phyloP scores from a whole-genome alignment of 768 basidiomycete species.

The Mrakia gelida region DNA sequence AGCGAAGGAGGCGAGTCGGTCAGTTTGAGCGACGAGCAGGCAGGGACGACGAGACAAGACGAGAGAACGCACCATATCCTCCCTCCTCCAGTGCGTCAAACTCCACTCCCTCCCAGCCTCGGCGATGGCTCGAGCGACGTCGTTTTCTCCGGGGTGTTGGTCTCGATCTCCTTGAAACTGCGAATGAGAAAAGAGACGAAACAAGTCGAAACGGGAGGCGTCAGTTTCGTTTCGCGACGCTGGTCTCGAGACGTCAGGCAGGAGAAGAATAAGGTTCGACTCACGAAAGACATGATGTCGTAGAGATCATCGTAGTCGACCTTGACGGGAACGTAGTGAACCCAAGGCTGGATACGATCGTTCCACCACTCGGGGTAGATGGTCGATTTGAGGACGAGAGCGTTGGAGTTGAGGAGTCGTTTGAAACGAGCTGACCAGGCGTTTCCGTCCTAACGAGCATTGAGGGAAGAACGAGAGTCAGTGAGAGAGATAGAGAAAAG shows the following conservation, averaged over 20 bases:
- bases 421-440: constrained; percentile 44
- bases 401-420: constrained; percentile 38
- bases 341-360: constrained; percentile 61
- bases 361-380: constrained; percentile 50
- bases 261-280: neutral
- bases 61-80: constrained; percentile 49
- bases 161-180: constrained; percentile 38
- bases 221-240: neutral
- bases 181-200: neutral
- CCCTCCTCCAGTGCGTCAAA: constrained; percentile 55
- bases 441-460: constrained; percentile 30
- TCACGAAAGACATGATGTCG: constrained; percentile 60
- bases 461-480: too few species aligned
- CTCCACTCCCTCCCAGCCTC: constrained; percentile 58
- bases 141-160: constrained; percentile 55
- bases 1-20: neutral
- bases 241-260: neutral
- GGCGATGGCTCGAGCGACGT: constrained; percentile 57
- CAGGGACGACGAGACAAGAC: neutral
- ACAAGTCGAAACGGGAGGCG: neutral
- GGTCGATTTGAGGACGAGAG: constrained; percentile 41
- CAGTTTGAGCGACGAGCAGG: neutral
- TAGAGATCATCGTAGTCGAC: constrained; percentile 63
- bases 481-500: too few species aligned
- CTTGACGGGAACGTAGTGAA: constrained; percentile 67